Evolutionary conservation across 192 early-diverging fungal genomes (phyloP), one percentile per base, ranked within the genome.

Genomic region (Allomyces arbusculus): DNA sequence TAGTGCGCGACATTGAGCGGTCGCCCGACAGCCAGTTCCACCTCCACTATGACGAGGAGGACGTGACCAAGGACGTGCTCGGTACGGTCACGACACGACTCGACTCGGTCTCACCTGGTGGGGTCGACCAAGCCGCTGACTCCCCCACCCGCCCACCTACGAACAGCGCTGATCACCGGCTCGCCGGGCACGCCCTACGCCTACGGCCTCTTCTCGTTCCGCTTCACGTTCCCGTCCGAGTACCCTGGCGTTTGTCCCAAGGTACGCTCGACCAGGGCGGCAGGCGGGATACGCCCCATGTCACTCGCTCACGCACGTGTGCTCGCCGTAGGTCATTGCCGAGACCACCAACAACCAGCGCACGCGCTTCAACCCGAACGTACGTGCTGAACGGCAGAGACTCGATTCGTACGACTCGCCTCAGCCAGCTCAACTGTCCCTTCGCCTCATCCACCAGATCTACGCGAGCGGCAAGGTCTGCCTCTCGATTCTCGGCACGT

Each of bases 321-420:
- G 33, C 33, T 40, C 4, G 7, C 33, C 33, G 33, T 40, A 40
- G 33, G 33, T 40, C 33, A 40, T 40, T 40, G 80, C 82, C 10
- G 45, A 79, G 71, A 85, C 84, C 1, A 85, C 82, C 61, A 74
- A 72, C 44, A 61, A 72, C 16, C 75, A 75, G 14, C 44, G 74
- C 16, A 68, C 71, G 10, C 71, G 84, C 45, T 85, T 85, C 73
- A 85, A 85, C 45, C 84, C 84, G 14, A 85, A 85, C 69, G 80
- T 83, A 63, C 73, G 81, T 20, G 63, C 74, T 25, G 70, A 63
- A 73, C 76, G 64, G 7, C 73, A 44, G 50, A 14, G 24, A 64
- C 65, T 25, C 68, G 66, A 72, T 40, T 40, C 33, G 75, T 66
- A 23, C 69, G 73, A 19, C 63, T 72, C 22, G 68, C 69, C 64